A percentile compares a stretch with the other conserved stretches of the same genome.
These are phyloP conservation scores for Boechera divaricarpa DNA, from an alignment of 345 rosid genomes.

Conservation along the genomic window DNA sequence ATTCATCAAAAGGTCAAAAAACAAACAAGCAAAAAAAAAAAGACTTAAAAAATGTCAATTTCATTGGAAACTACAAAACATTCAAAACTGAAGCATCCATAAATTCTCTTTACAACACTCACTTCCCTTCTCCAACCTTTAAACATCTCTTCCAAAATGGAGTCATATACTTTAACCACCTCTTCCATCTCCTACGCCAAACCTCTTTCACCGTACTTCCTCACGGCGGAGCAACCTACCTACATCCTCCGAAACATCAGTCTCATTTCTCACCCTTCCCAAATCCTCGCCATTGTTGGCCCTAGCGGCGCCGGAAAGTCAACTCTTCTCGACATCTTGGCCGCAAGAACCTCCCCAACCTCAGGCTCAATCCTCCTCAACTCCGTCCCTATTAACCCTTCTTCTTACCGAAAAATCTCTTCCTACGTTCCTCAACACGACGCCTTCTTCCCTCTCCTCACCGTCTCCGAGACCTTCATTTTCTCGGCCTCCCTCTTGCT, in stretches of 20 bases:
- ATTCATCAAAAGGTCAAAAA: neutral
- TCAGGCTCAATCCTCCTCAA: slow-evolving; percentile 70
- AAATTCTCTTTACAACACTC: slow-evolving; percentile 28
- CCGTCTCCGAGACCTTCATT: slow-evolving; percentile 77
- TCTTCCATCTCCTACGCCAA: slow-evolving; percentile 77
- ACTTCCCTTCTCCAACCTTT: slow-evolving; percentile 5
- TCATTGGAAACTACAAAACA: slow-evolving; percentile 9
- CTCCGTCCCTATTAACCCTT: slow-evolving; percentile 70
- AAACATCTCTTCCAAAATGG: slow-evolving; percentile 32
- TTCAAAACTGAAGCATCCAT: slow-evolving; percentile 28
- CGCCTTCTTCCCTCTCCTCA: slow-evolving; percentile 69
- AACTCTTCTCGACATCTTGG: slow-evolving; percentile 89
- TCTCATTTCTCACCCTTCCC: slow-evolving; percentile 73
- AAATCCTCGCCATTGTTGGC: slow-evolving; percentile 95
- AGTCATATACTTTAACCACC: slow-evolving; percentile 64
- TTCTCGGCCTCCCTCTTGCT: slow-evolving; percentile 74
- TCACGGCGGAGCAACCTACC: slow-evolving; percentile 48
- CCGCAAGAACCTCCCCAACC: slow-evolving; percentile 79
- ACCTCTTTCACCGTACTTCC: slow-evolving; percentile 45
- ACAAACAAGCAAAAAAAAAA: neutral
- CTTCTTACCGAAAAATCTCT: slow-evolving; percentile 81
- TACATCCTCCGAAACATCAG: slow-evolving; percentile 71
- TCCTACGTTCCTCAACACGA: slow-evolving; percentile 96
- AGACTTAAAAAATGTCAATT: neutral
- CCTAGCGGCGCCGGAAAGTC: slow-evolving; percentile 98